These are phyloP conservation scores for Podospora pseudoanserina DNA, from an alignment of 495 filamentous ascomycete genomes.

Conservation along the genomic window DNA sequence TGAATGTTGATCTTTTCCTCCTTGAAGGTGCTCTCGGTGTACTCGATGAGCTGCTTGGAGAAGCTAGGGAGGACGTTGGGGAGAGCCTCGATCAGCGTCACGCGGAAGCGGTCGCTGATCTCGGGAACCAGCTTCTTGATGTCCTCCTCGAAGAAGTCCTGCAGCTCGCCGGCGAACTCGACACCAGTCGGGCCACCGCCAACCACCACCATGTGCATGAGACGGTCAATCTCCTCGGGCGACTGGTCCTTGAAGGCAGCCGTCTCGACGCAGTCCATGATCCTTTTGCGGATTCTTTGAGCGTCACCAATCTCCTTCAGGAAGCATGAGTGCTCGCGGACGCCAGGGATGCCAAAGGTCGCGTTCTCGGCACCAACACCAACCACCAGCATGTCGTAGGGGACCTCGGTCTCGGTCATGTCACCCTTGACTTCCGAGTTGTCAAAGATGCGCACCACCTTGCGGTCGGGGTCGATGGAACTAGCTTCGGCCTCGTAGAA, in stretches of 20 bases:
- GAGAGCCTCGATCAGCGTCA: constrained; percentile 96
- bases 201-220: constrained; percentile 98
- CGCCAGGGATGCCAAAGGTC: constrained; percentile 95
- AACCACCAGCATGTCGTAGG: constrained; percentile 97
- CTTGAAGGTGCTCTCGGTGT: constrained; percentile 97
- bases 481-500: constrained; percentile 98
- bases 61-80: constrained; percentile 98
- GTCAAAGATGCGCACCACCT: constrained; percentile 82
- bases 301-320: constrained; percentile 96
- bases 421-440: constrained; percentile 90
- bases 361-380: constrained; percentile 98
- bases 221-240: constrained; percentile 83
- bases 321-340: constrained; percentile 94
- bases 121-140: constrained; percentile 97
- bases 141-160: constrained; percentile 98
- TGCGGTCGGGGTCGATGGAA: constrained; percentile 90
- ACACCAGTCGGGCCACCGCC: constrained; percentile 97
- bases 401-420: constrained; percentile 76
- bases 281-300: constrained; percentile 90
- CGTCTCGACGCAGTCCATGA: constrained; percentile 99
- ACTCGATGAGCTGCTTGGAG: constrained; percentile 98
- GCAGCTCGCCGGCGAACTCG: constrained; percentile 95
- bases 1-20: constrained; percentile 95
- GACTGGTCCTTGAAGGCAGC: constrained; percentile 97
- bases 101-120: constrained; percentile 88